These are phyloP conservation scores for Candida boidinii DNA, from an alignment of 805 yeast species.

Conservation along the genomic window DNA sequence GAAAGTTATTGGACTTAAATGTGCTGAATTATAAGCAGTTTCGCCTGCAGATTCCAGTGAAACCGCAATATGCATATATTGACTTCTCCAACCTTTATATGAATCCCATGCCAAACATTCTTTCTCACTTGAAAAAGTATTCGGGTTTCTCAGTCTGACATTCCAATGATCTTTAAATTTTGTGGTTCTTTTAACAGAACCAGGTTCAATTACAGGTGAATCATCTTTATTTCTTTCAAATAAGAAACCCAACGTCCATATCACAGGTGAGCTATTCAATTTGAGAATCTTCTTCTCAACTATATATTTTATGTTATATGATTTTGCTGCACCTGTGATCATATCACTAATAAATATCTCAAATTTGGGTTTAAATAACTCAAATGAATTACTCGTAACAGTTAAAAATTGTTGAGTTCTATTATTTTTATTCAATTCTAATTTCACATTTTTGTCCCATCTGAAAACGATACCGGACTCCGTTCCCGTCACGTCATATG, in stretches of 20 bases:
- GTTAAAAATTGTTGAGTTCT: constrained; percentile 41
- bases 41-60: constrained; percentile 33
- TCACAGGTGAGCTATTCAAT: constrained; percentile 51
- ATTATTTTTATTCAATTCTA: constrained; percentile 42
- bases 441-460: constrained; percentile 48
- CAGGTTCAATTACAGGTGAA: constrained; percentile 24
- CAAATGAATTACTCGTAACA: constrained; percentile 47
- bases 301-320: constrained; percentile 27
- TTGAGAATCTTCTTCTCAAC: constrained; percentile 47
- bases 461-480: constrained; percentile 58
- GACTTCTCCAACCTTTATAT: constrained; percentile 70
- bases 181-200: constrained; percentile 30
- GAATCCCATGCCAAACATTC: constrained; percentile 62
- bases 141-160: constrained; percentile 49
- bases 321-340: constrained; percentile 5
- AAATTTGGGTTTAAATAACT: constrained; percentile 47
- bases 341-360: constrained; percentile 23
- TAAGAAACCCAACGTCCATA: constrained; percentile 69
- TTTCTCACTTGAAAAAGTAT: constrained; percentile 24
- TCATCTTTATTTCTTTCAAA: constrained; percentile 54
- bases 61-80: constrained; percentile 68
- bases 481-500: constrained; percentile 47
- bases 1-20: constrained; percentile 64
- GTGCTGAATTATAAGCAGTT: constrained; percentile 57
- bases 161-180: constrained; percentile 54